Percentiles rank a stretch among this genome's conserved stretches.
phyloP scores from a whole-genome alignment of 139 green algal genomes.

The Asterochloris erici region DNA sequence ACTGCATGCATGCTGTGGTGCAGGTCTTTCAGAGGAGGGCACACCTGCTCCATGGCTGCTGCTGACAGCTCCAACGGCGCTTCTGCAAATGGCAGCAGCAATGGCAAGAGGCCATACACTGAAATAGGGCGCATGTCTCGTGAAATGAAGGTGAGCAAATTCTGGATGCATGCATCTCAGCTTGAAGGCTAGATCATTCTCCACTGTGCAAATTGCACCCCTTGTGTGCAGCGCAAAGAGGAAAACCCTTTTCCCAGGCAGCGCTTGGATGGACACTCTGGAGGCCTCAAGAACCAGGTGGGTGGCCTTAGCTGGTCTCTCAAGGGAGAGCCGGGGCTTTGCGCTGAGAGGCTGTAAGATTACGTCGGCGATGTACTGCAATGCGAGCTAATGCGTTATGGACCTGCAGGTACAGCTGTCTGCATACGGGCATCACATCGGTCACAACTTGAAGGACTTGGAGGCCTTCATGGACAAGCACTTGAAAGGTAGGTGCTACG shows the following conservation, averaged over 20 bases:
- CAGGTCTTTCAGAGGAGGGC: too few species aligned
- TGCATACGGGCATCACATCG: constrained; percentile 32
- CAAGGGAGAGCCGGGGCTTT: background rate
- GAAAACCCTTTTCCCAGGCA: constrained; percentile 7
- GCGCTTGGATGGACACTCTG: background rate
- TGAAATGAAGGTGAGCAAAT: background rate
- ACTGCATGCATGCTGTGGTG: too few species aligned
- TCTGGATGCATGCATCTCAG: background rate
- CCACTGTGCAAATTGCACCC: too few species aligned
- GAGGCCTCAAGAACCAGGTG: constrained; percentile 11
- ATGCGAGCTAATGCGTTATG: too few species aligned
- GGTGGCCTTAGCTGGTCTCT: background rate
- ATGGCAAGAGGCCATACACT: background rate
- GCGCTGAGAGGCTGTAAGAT: too few species aligned
- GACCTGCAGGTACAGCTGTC: constrained; percentile 32
- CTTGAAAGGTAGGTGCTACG: constrained; percentile 9
- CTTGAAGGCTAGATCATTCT: too few species aligned
- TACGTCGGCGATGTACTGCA: background rate
- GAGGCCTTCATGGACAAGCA: constrained; percentile 28
- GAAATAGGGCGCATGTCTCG: background rate
- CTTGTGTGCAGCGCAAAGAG: too few species aligned
- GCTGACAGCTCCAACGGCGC: background rate
- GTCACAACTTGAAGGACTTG: constrained; percentile 27
- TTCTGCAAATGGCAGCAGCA: background rate
- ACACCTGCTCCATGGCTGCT: too few species aligned